A percentile compares a stretch with the other conserved stretches of the same genome.
These are phyloP conservation scores for Cladosporium velox DNA, from an alignment of 2,329 filamentous ascomycete genomes.

Conservation along the genomic window DNA sequence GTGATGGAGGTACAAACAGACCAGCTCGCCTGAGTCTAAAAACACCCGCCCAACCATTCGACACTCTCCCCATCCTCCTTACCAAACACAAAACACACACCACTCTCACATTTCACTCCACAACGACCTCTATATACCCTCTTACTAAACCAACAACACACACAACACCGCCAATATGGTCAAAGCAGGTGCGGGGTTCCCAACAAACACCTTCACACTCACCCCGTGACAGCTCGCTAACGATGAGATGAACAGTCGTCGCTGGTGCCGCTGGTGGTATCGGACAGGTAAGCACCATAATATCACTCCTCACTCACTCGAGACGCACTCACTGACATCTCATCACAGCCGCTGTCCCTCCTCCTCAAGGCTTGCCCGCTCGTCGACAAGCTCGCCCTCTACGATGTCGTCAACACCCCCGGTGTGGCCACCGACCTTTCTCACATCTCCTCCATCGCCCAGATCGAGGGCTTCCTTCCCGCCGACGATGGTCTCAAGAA, in stretches of 20 bases:
- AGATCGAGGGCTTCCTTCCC: conserved; percentile 85
- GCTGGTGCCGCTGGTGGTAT: conserved; percentile 97
- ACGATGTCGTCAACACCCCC: conserved; percentile 99
- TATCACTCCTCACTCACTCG: background rate
- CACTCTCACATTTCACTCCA: conserved; percentile 3
- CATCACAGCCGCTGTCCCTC: conserved; percentile 80
- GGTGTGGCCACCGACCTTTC: conserved; percentile 95
- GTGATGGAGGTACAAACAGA: background rate
- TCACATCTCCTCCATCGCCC: conserved; percentile 91
- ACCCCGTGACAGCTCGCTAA: conserved; percentile 11
- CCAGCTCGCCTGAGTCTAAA: conserved; percentile 12
- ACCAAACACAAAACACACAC: background rate
- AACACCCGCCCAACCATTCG: background rate
- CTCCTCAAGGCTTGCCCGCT: conserved; percentile 88
- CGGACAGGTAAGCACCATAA: conserved; percentile 62
- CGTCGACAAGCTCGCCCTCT: conserved; percentile 90
- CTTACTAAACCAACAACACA: conserved; percentile 2
- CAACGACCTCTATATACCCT: conserved; percentile 2
- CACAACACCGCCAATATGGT: conserved; percentile 31
- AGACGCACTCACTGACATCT: background rate
- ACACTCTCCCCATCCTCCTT: background rate
- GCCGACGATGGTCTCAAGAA: conserved; percentile 79
- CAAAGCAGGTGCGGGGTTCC: conserved; percentile 31
- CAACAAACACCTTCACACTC: background rate
- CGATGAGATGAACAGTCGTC: conserved; percentile 57